Conservation (phyloP, 2,329 filamentous ascomycete species). For the Monilinia fructigena region DNA sequence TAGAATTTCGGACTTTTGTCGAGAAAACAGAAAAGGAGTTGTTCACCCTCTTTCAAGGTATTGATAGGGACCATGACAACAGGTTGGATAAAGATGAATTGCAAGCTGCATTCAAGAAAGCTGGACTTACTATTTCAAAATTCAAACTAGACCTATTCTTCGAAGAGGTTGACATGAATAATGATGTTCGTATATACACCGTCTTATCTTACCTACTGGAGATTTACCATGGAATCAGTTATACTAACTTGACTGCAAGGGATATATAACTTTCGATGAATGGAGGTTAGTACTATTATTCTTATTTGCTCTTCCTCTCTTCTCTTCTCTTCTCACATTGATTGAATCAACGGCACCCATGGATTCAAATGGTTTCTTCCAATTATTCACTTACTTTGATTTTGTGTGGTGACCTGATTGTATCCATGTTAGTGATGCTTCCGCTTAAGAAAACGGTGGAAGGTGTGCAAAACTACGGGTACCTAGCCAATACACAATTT, state of each 20-base stretch:
- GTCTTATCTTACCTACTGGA: neutral
- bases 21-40: slow-evolving; percentile 83
- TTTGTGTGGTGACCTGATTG: neutral
- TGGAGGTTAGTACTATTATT: slow-evolving; percentile 71
- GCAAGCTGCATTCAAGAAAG: slow-evolving; percentile 70
- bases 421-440: neutral
- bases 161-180: slow-evolving; percentile 81
- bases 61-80: slow-evolving; percentile 83
- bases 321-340: neutral
- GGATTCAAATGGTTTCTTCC: neutral
- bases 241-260: slow-evolving; percentile 39
- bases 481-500: neutral
- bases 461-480: slow-evolving; percentile 7
- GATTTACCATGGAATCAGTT: neutral
- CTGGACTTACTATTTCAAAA: slow-evolving; percentile 75
- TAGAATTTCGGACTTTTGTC: slow-evolving; percentile 89
- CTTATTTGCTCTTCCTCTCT: neutral
- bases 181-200: slow-evolving; percentile 51
- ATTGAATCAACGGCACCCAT: neutral
- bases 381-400: neutral
- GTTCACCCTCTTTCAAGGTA: slow-evolving; percentile 75
- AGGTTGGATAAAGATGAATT: slow-evolving; percentile 86
- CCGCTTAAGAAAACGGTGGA: slow-evolving; percentile 1
- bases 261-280: slow-evolving; percentile 81
- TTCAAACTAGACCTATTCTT: slow-evolving; percentile 84